Base-by-base conservation (phyloP, 169 alveolate genomes). In the Cryptosporidium bovis region DNA sequence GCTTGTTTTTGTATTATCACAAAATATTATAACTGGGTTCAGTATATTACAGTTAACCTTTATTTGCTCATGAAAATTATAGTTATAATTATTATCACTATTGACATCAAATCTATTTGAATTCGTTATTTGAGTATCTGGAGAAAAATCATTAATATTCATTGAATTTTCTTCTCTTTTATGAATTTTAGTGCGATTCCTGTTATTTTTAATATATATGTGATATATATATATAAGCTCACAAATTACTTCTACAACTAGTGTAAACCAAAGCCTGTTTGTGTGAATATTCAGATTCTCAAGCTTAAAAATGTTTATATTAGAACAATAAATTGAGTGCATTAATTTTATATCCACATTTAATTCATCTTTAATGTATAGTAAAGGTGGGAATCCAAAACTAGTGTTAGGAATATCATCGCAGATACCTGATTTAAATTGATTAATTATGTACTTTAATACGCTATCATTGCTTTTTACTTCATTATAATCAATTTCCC, bases 311-410 rank as follows among this genome's bases (percentile, higher is more conserved):
- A 77, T 71, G 29, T 62, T 33, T 36, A 77, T 77, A 62, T 77
- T 64, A 3, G 87, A 60, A 15, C 87, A 77, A 12, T 71, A 77
- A 68, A 77, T 77, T 4, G 87, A 77, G 27, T 77, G 87, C 77
- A 77, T 77, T n/a, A 77, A 60, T 51, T 77, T 56, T 0, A 77
- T 7, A 7, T 5, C 46, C 13, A 77, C 34, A 24, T 77, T 34
- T 31, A 62, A 13, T 1, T 36, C 40, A 18, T 60, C 51, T 8
- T 56, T 20, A 3, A 77, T 33, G 34, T 60, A 44, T 24, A 77
- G 31, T 27, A 77, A 24, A 24, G 87, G 87, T 13, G 87, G 87
- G 27, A 34, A 77, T 36, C 18, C 31, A 62, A n/a, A 33, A 13
- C 40, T 56, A 27, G 24, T 18, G 16, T 33, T 53, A n/a, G 3